Percentiles rank a stretch among this genome's conserved stretches.
Conservation (phyloP, 371 early-diverging fungal species). For the Zopfochytrium polystomum region DNA sequence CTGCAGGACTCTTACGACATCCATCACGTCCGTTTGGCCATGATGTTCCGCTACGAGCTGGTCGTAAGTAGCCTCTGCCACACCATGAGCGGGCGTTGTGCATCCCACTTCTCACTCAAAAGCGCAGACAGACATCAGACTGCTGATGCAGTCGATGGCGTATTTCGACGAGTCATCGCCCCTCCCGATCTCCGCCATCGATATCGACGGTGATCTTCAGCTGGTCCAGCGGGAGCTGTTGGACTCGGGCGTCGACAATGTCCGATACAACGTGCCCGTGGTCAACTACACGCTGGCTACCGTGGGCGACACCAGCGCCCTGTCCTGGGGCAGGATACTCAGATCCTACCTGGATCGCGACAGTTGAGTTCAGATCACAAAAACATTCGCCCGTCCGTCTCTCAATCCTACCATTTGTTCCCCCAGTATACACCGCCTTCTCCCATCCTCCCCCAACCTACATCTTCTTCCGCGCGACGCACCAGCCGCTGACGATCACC, state of each 20-base stretch:
- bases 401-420: neutral
- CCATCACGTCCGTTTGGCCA: constrained; percentile 24
- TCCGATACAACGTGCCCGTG: constrained; percentile 19
- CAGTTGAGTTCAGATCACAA: constrained; percentile 14
- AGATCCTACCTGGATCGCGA: constrained; percentile 25
- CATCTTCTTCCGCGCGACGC: constrained; percentile 22
- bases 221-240: constrained; percentile 29
- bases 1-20: constrained; percentile 25
- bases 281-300: constrained; percentile 20
- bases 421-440: neutral
- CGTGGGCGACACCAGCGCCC: neutral
- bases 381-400: too few species aligned
- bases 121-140: constrained; percentile 7
- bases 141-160: constrained; percentile 30
- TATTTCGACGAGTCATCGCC: constrained; percentile 24
- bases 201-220: constrained; percentile 29
- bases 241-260: constrained; percentile 15
- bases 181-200: constrained; percentile 19
- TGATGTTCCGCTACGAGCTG: constrained; percentile 32
- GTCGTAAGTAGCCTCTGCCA: constrained; percentile 13
- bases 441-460: constrained; percentile 15
- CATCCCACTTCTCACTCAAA: neutral
- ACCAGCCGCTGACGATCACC: constrained; percentile 24
- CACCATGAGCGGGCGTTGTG: neutral
- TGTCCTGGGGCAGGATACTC: constrained; percentile 24